These are phyloP conservation scores for Candida saitoana DNA, from an alignment of 805 yeast genomes.

Conservation along the genomic window DNA sequence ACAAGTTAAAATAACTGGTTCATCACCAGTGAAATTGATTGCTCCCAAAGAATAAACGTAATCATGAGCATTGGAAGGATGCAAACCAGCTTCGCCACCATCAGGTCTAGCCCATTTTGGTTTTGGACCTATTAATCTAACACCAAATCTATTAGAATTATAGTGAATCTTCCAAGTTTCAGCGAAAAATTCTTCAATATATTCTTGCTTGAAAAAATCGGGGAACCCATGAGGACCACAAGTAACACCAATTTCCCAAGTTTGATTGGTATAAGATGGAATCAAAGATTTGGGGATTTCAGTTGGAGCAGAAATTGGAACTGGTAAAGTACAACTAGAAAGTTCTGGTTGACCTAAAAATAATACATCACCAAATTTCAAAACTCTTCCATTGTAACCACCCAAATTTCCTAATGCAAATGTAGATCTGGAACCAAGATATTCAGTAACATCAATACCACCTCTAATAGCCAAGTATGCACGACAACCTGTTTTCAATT, in stretches of 20 bases:
- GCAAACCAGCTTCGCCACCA: conserved; percentile 98
- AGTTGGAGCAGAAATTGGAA: conserved; percentile 63
- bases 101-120: conserved; percentile 95
- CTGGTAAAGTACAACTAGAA: conserved; percentile 64
- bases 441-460: conserved; percentile 91
- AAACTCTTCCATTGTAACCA: conserved; percentile 88
- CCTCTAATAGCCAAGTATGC: conserved; percentile 86
- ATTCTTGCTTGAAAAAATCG: conserved; percentile 79
- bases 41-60: conserved; percentile 96
- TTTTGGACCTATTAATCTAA: conserved; percentile 89
- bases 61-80: conserved; percentile 98
- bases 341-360: conserved; percentile 77
- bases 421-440: conserved; percentile 93
- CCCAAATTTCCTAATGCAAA: conserved; percentile 93
- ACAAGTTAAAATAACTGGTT: conserved; percentile 93
- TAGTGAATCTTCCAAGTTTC: conserved; percentile 92
- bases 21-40: conserved; percentile 96
- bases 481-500: conserved; percentile 78
- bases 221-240: conserved; percentile 99
- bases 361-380: conserved; percentile 88
- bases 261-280: conserved; percentile 50
- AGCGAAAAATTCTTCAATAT: conserved; percentile 68
- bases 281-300: conserved; percentile 52
- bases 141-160: conserved; percentile 96
- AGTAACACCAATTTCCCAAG: conserved; percentile 88